Evolutionary conservation across 371 early-diverging fungal genomes (phyloP).

Genomic region (Circinella minor): DNA sequence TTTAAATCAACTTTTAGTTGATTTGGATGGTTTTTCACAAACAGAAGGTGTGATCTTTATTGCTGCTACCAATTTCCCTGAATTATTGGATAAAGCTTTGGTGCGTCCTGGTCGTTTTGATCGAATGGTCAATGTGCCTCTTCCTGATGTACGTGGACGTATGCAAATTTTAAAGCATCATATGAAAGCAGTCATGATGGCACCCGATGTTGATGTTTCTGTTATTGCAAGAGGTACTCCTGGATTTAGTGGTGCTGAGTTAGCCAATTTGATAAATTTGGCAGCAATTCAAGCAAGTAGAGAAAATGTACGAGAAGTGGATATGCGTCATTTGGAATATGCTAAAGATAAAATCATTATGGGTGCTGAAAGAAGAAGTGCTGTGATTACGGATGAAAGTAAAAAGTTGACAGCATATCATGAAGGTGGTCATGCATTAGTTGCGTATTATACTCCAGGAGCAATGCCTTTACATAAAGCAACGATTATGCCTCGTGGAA

Average conservation of each 20-base stretch:
- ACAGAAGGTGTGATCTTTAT: slow-evolving; percentile 96
- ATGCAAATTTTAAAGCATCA: slow-evolving; percentile 93
- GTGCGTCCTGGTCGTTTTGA: slow-evolving; percentile 99
- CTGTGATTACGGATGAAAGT: slow-evolving; percentile 88
- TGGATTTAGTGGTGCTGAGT: slow-evolving; percentile 97
- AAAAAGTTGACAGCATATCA: slow-evolving; percentile 95
- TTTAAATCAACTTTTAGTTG: slow-evolving; percentile 95
- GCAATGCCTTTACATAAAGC: slow-evolving; percentile 98
- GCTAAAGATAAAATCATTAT: slow-evolving; percentile 98
- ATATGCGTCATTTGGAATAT: slow-evolving; percentile 85
- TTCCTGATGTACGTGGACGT: slow-evolving; percentile 97
- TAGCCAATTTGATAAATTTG: slow-evolving; percentile 95
- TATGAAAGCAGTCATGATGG: slow-evolving; percentile 73
- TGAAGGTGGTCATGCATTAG: slow-evolving; percentile 97
- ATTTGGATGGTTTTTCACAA: slow-evolving; percentile 95
- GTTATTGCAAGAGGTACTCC: slow-evolving; percentile 96
- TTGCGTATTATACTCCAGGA: slow-evolving; percentile 93
- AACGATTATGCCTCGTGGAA: slow-evolving; percentile 97
- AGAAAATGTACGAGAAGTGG: slow-evolving; percentile 72
- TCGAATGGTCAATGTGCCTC: slow-evolving; percentile 92
- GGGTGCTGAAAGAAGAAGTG: slow-evolving; percentile 94
- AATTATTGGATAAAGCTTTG: slow-evolving; percentile 96
- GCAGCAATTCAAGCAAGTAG: slow-evolving; percentile 95
- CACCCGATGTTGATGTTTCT: slow-evolving; percentile 72
- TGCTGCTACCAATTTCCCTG: slow-evolving; percentile 99